These are phyloP conservation scores for Russula lepida DNA, from an alignment of 768 basidiomycete species.

Conservation along the genomic window DNA sequence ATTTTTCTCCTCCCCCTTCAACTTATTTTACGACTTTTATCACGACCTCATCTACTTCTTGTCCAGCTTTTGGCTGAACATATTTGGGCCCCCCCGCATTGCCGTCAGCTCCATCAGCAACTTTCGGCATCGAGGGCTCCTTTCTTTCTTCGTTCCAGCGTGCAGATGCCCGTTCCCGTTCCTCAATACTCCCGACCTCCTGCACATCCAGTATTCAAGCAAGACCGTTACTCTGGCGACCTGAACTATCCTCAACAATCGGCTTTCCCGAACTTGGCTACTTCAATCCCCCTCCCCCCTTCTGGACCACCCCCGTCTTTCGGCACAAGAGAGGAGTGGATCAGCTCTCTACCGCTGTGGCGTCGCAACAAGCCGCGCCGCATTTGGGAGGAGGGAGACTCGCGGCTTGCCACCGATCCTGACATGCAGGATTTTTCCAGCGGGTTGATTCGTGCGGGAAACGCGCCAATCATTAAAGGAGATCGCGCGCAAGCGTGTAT, in stretches of 20 bases:
- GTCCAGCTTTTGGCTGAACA: constrained; percentile 32
- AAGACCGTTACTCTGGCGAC: constrained; percentile 35
- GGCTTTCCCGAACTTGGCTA: constrained; percentile 46
- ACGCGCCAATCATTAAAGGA: constrained; percentile 83
- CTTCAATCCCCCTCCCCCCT: constrained; percentile 51
- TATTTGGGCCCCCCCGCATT: constrained; percentile 31
- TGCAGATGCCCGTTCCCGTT: constrained; percentile 86
- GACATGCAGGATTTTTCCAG: constrained; percentile 51
- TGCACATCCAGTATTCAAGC: constrained; percentile 62
- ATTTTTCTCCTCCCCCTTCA: constrained; percentile 25
- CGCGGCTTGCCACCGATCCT: constrained; percentile 24
- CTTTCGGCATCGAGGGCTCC: constrained; percentile 18
- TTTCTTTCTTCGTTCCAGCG: constrained; percentile 29
- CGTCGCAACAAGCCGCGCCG: constrained; percentile 58
- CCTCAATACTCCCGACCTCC: constrained; percentile 49
- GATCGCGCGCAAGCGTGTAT: constrained; percentile 73
- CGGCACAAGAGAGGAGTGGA: constrained; percentile 65
- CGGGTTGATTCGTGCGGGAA: constrained; percentile 70
- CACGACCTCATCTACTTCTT: constrained; percentile 50
- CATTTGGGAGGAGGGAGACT: constrained; percentile 52
- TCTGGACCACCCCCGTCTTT: constrained; percentile 56
- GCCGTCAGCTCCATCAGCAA: constrained; percentile 27
- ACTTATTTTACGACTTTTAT: constrained; percentile 54
- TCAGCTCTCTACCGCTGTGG: constrained; percentile 62
- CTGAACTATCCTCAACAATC: constrained; percentile 31